phyloP scores from a whole-genome alignment of 2,329 filamentous ascomycete species.

The Ramularia endophylla region DNA sequence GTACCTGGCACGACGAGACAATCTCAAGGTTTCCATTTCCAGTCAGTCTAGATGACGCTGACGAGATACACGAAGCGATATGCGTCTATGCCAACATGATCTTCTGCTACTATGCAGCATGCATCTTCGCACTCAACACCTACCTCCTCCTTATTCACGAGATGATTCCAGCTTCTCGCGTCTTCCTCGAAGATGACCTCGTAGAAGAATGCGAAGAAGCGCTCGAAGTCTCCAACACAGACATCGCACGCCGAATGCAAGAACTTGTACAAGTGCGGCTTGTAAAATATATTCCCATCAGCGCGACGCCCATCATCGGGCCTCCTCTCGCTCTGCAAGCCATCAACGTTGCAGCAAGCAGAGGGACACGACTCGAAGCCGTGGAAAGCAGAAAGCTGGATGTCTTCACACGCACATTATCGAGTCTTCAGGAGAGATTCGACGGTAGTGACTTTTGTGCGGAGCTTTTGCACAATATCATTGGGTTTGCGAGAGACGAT shows the following conservation, averaged over 20 bases:
- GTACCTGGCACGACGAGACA: conserved; percentile 16
- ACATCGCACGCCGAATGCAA: conserved; percentile 16
- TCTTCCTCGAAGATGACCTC: conserved; percentile 13
- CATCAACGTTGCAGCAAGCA: conserved; percentile 18
- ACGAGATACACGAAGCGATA: conserved; percentile 9
- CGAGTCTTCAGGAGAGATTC: conserved; percentile 18
- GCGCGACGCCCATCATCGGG: conserved; percentile 13
- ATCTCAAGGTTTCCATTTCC: conserved; percentile 17
- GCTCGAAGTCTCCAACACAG: conserved; percentile 16
- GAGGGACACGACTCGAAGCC: conserved; percentile 17
- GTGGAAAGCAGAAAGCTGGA: conserved; percentile 15
- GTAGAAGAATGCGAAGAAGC: conserved; percentile 6
- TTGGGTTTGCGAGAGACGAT: conserved; percentile 18
- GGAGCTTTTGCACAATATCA: conserved; percentile 17
- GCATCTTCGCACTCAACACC: conserved; percentile 17
- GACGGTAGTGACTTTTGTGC: conserved; percentile 20
- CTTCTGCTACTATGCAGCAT: conserved; percentile 19
- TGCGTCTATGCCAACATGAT: conserved; percentile 21
- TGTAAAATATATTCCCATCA: conserved; percentile 18
- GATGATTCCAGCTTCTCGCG: conserved; percentile 11
- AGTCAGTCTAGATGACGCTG: conserved; percentile 16
- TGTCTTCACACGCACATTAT: conserved; percentile 17
- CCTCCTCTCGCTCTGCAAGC: conserved; percentile 16
- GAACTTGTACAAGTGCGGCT: conserved; percentile 19
- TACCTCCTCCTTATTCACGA: conserved; percentile 17